phyloP scores from a whole-genome alignment of 306 rosid genomes.

The Purshia tridentata region DNA sequence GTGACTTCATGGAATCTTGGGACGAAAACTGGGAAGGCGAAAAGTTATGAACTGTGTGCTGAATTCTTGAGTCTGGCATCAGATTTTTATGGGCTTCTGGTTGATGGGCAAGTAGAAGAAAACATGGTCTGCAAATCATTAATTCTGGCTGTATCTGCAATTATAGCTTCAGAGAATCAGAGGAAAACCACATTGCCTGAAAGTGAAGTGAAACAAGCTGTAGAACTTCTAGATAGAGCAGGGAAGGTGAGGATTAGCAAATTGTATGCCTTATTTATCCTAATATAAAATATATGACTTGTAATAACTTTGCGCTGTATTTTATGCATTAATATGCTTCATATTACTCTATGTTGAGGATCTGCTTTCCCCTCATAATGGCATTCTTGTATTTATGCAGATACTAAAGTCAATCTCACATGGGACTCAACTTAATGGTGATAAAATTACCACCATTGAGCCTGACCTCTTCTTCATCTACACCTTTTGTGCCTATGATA shows the following conservation, averaged over 20 bases:
- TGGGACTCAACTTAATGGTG: constrained; percentile 40
- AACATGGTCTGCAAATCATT: constrained; percentile 67
- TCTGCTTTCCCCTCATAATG: constrained; percentile 20
- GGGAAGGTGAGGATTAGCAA: constrained; percentile 60
- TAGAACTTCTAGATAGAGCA: constrained; percentile 69
- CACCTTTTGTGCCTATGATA: constrained; percentile 66
- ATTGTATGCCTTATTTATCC: constrained; percentile 4
- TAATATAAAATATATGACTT: background rate
- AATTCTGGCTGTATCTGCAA: constrained; percentile 65
- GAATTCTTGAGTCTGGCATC: constrained; percentile 75
- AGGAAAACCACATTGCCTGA: constrained; percentile 59
- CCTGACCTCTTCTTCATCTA: constrained; percentile 65
- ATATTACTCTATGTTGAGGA: constrained; percentile 13
- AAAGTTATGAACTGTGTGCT: constrained; percentile 61
- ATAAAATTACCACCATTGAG: constrained; percentile 43
- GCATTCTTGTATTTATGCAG: constrained; percentile 51
- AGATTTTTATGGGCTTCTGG: constrained; percentile 44
- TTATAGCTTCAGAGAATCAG: constrained; percentile 68
- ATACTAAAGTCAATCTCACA: constrained; percentile 59
- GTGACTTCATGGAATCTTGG: constrained; percentile 90
- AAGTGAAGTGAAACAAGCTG: constrained; percentile 66
- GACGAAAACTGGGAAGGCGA: constrained; percentile 62
- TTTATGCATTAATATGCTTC: constrained; percentile 16
- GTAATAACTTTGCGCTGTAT: no score
- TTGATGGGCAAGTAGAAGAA: constrained; percentile 55